Conservation (phyloP, 2,329 filamentous ascomycete species). For the Colletotrichum echinochloae region DNA sequence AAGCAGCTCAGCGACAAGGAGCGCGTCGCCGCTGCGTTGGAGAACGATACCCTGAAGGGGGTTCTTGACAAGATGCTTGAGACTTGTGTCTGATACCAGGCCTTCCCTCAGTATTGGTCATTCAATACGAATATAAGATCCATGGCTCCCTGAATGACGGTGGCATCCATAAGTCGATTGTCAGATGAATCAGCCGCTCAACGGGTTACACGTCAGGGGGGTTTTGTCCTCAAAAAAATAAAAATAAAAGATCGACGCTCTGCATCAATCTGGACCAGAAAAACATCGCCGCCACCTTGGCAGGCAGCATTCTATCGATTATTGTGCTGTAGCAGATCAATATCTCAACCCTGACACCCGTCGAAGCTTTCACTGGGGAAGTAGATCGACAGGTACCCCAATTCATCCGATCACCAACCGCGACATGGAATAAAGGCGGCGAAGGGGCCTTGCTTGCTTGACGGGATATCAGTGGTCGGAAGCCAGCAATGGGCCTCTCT, state of each 20-base stretch:
- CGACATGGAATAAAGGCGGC: background rate
- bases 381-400: constrained; percentile 32
- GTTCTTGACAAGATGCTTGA: constrained; percentile 95
- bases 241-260: constrained; percentile 30
- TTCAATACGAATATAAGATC: constrained; percentile 13
- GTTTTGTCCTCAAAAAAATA: constrained; percentile 1
- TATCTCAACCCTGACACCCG: background rate
- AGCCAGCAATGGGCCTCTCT: background rate
- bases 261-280: constrained; percentile 4
- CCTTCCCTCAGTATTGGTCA: background rate
- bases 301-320: constrained; percentile 15
- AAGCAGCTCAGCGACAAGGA: constrained; percentile 98
- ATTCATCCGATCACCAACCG: background rate
- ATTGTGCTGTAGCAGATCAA: constrained; percentile 10
- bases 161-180: background rate
- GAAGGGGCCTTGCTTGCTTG: background rate
- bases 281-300: constrained; percentile 18
- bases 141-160: background rate
- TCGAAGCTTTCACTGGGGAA: background rate
- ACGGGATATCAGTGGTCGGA: constrained; percentile 16
- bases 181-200: background rate
- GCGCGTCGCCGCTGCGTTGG: constrained; percentile 90
- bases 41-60: constrained; percentile 90
- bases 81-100: constrained; percentile 72
- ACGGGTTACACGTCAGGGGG: background rate